Evolutionary conservation across 192 early-diverging fungal genomes (phyloP), one percentile per base, ranked within the genome.

Genomic region (Mycoemilia scoparia): DNA sequence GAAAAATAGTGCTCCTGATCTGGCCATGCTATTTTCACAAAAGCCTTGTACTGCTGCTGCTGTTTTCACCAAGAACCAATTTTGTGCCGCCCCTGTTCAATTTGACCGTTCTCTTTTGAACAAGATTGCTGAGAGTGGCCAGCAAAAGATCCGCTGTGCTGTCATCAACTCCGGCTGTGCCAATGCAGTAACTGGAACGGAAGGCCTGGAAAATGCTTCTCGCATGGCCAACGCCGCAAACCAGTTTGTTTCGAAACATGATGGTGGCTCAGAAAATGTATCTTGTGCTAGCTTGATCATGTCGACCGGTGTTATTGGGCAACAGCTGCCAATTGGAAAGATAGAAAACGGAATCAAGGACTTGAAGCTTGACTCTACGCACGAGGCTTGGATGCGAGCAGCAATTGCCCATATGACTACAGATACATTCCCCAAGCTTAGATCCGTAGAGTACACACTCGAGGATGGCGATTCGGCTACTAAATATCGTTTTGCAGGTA

Each of bases 231-330:
- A 60, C 1, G 59, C 66, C 1, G 61, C 76, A 9, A 74, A 76
- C 39, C 28, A 36, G 15, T 46, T 72, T 13, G 63, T 69, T n/a
- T 58, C 53, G 8, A 43, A 47, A 13, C 29, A 55, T 21, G 53
- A 40, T 21, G 47, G 22, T 10, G 35, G 41, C 22, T 17, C 15
- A 4, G 19, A 14, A 12, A 17, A 16, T 4, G 25, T 4, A 13
- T 19, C 40, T n/a, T 20, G 36, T 6, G 51, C 49, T 11, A 52
- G 70, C 6, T 41, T 93, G 24, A 79, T 88, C 19, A 92, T 97
- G 86, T 93, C 89, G 2, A 97, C 92, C 2, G 92, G 92, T 12
- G 92, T 97, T 9, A 97, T 97, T 46, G 92, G 92, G 3, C 86
- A 92, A 46, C 70, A 67, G 17, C 51, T 97, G 27, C 71, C 77